A percentile compares a stretch with the other conserved stretches of the same genome.
Conservation (phyloP, 768 basidiomycete species). For the Boletus rufocinnamomeus region DNA sequence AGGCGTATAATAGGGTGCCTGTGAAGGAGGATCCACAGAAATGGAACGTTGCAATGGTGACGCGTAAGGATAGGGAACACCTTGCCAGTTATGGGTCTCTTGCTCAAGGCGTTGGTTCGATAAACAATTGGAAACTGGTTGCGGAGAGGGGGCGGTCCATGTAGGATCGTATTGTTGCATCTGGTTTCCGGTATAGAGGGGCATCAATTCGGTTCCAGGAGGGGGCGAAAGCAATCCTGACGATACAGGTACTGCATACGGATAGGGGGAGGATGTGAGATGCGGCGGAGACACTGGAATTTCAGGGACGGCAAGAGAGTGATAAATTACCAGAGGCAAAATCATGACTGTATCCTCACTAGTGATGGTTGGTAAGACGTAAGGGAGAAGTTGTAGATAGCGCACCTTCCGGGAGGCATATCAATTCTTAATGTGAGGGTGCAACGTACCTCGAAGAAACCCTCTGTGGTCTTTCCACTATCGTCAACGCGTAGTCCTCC, state of each 20-base stretch:
- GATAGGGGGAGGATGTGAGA: constrained; percentile 19
- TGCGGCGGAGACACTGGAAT: constrained; percentile 32
- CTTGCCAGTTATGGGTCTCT: constrained; percentile 23
- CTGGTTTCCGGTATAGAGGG: constrained; percentile 13
- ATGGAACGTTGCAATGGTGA: constrained; percentile 49
- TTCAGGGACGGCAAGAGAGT: constrained; percentile 59
- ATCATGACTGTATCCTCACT: constrained; percentile 73
- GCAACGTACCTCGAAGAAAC: constrained; percentile 71
- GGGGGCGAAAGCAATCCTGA: constrained; percentile 31
- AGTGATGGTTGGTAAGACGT: constrained; percentile 12
- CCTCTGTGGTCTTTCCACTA: constrained; percentile 43
- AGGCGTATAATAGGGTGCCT: constrained; percentile 34
- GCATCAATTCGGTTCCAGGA: constrained; percentile 15
- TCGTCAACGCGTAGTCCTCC: constrained; percentile 64
- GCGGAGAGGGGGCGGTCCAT: constrained; percentile 13
- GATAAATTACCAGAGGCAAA: constrained; percentile 64
- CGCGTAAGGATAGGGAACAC: constrained; percentile 33
- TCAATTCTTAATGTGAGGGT: constrained; percentile 59
- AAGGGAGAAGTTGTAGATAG: constrained; percentile 14
- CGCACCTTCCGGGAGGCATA: constrained; percentile 70
- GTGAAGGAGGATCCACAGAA: constrained; percentile 47
- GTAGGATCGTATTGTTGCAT: constrained; percentile 11
- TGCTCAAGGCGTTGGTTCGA: constrained; percentile 9
- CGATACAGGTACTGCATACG: constrained; percentile 18
- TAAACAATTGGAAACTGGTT: constrained; percentile 6